Percentiles rank a stretch among this genome's conserved stretches.
phyloP scores from a whole-genome alignment of 352 stramenopile species.

The Pythium apleroticum region DNA sequence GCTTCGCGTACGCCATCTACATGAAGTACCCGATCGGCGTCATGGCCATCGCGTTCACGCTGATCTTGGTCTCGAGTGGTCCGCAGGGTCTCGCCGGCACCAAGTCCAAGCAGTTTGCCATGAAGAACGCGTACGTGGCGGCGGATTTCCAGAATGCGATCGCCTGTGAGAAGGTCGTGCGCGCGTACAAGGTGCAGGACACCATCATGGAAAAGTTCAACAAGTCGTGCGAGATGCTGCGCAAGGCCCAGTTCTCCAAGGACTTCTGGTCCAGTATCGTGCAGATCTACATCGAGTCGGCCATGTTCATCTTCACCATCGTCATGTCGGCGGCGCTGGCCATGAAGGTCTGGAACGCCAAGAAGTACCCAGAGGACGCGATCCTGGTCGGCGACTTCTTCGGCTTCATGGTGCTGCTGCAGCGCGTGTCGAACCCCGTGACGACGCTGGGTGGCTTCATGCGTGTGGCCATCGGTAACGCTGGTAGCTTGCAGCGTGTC shows the following conservation, averaged over 20 bases:
- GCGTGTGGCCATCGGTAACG: constrained; percentile 87
- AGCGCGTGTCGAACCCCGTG: constrained; percentile 80
- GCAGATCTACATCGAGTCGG: constrained; percentile 90
- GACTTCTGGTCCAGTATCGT: constrained; percentile 90
- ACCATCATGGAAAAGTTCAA: constrained; percentile 72
- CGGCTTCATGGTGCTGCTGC: constrained; percentile 74
- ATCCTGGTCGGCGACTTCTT: constrained; percentile 83
- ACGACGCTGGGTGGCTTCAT: constrained; percentile 86
- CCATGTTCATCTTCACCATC: constrained; percentile 89
- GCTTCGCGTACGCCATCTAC: constrained; percentile 81
- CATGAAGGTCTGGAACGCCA: constrained; percentile 77
- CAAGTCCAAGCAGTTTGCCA: constrained; percentile 84
- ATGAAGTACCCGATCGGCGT: constrained; percentile 82
- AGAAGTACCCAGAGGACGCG: constrained; percentile 30
- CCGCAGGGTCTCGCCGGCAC: constrained; percentile 81
- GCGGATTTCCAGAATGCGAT: constrained; percentile 88
- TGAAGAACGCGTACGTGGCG: constrained; percentile 87
- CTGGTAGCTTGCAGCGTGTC: constrained; percentile 84
- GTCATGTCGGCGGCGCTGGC: constrained; percentile 84
- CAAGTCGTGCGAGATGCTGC: constrained; percentile 55
- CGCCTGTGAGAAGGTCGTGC: constrained; percentile 84
- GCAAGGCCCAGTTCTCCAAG: constrained; percentile 87
- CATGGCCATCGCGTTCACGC: constrained; percentile 83
- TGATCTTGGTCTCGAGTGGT: constrained; percentile 76
- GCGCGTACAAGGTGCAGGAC: constrained; percentile 81